A percentile compares a stretch with the other conserved stretches of the same genome.
Conservation (phyloP, 768 basidiomycete genomes). For the Bullera alba region DNA sequence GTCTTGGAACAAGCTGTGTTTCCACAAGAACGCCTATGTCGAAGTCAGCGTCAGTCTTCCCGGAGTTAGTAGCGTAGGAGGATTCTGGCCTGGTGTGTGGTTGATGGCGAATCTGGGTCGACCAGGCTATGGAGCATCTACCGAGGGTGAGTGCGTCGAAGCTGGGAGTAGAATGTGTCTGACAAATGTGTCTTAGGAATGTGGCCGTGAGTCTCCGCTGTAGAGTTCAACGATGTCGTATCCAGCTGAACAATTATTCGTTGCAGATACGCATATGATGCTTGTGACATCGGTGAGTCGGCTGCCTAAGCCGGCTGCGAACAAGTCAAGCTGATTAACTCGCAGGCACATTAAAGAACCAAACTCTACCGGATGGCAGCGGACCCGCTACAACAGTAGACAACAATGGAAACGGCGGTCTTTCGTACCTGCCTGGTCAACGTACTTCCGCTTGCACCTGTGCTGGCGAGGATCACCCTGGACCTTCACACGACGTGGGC, state of each 20-base stretch:
- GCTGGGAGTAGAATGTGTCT: constrained; percentile 1
- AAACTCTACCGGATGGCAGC: constrained; percentile 34
- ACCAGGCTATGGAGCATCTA: constrained; percentile 76
- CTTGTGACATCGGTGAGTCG: constrained; percentile 35
- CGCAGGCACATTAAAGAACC: constrained; percentile 33
- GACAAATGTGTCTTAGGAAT: constrained; percentile 4
- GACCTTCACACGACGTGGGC: constrained; percentile 59
- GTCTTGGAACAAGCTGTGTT: constrained; percentile 78
- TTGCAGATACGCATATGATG: constrained; percentile 36
- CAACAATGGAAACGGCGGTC: constrained; percentile 34
- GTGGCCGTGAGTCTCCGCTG: constrained; percentile 50
- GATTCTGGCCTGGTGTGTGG: constrained; percentile 55
- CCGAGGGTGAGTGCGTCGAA: constrained; percentile 62
- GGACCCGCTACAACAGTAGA: constrained; percentile 37
- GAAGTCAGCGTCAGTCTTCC: constrained; percentile 53
- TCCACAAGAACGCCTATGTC: constrained; percentile 71
- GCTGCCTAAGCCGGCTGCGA: background rate
- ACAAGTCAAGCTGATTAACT: background rate
- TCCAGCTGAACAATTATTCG: background rate
- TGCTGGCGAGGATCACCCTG: constrained; percentile 76
- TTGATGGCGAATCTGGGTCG: constrained; percentile 73
- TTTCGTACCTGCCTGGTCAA: constrained; percentile 47
- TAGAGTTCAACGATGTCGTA: constrained; percentile 2
- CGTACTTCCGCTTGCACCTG: constrained; percentile 71
- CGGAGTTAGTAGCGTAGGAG: constrained; percentile 32